A percentile compares a stretch with the other conserved stretches of the same genome.
Conservation (phyloP, 73 alveolate genomes). For the Symbiodinium pilosum region DNA sequence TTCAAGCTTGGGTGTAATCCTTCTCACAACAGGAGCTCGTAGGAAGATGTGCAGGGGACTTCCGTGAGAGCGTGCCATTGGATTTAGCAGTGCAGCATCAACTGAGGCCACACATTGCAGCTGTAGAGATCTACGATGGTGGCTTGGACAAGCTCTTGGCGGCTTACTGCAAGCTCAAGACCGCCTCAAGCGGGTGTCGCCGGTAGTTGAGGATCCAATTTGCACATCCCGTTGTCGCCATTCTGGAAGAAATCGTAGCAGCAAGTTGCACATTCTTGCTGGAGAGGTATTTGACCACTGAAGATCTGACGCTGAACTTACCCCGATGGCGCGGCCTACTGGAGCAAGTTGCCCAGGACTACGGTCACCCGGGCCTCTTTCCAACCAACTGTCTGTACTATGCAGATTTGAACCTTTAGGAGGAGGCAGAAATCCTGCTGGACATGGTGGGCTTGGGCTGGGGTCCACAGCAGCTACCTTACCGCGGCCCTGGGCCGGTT, state of each 20-base stretch:
- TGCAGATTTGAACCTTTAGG: background rate
- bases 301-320: slow-evolving; percentile 34
- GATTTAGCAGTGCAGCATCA: background rate
- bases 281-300: slow-evolving; percentile 49
- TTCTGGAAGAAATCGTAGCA: background rate
- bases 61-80: too few species aligned
- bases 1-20: too few species aligned
- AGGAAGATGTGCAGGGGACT: background rate
- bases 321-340: slow-evolving; percentile 83
- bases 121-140: slow-evolving; percentile 70
- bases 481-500: slow-evolving; percentile 91
- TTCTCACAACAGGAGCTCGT: too few species aligned
- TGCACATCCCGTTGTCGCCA: background rate
- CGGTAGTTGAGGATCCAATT: background rate
- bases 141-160: slow-evolving; percentile 84
- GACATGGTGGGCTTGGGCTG: slow-evolving; percentile 52
- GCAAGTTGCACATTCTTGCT: background rate
- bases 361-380: too few species aligned
- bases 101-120: slow-evolving; percentile 78
- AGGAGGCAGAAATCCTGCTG: slow-evolving; percentile 57
- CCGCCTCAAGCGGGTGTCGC: slow-evolving; percentile 53
- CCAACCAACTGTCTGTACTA: too few species aligned
- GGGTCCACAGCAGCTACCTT: slow-evolving; percentile 89
- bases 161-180: slow-evolving; percentile 46
- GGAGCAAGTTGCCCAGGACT: slow-evolving; percentile 76